Conservation (phyloP, 2,329 filamentous ascomycete genomes). For the Microsporum canis region DNA sequence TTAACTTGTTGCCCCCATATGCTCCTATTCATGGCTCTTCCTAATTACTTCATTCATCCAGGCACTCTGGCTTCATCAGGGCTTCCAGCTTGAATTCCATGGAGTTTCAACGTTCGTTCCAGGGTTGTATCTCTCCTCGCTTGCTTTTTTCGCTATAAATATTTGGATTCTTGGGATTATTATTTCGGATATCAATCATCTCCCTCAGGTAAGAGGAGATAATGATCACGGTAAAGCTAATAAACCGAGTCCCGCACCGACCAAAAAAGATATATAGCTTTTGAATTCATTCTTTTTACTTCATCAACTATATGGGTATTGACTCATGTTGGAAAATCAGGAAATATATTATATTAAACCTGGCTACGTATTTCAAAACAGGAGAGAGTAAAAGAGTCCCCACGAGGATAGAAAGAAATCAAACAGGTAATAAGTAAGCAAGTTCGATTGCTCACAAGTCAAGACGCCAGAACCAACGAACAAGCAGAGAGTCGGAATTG, state of each 20-base stretch:
- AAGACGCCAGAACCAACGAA: background rate
- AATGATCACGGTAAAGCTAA: background rate
- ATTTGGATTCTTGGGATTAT: constrained; percentile 77
- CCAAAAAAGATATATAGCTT: background rate
- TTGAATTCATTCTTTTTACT: background rate
- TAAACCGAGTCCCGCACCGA: background rate
- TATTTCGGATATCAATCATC: constrained; percentile 49
- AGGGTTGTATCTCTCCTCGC: constrained; percentile 63
- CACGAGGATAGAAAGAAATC: background rate
- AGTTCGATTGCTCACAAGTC: background rate
- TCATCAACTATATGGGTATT: background rate
- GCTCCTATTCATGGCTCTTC: background rate
- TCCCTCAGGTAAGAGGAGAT: background rate
- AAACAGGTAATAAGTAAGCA: background rate
- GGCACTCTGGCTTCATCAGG: constrained; percentile 64
- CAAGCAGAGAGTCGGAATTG: background rate
- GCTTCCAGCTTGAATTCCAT: constrained; percentile 64
- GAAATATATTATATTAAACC: background rate
- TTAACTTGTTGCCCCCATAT: constrained; percentile 1
- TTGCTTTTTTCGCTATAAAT: constrained; percentile 76
- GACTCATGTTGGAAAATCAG: background rate
- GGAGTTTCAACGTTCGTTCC: constrained; percentile 75
- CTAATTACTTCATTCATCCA: constrained; percentile 15
- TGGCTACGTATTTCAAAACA: background rate
- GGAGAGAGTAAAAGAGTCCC: background rate